Conservation (phyloP, 202 grass and related monocot species). For the Cymbopogon flexuosus region DNA sequence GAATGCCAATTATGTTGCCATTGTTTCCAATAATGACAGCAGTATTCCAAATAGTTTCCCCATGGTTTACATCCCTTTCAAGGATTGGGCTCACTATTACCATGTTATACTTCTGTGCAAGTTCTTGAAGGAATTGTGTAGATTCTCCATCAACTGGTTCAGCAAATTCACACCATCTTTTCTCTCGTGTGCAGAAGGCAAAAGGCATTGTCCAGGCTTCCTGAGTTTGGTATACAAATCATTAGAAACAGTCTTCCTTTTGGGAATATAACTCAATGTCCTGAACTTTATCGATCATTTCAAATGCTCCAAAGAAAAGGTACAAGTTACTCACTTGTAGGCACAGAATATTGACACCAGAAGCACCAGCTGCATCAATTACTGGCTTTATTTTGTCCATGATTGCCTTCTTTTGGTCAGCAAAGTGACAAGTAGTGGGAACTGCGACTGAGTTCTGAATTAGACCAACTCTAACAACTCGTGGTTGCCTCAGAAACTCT, state of each 20-base stretch:
- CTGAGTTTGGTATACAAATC: slow-evolving; percentile 42
- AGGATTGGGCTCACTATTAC: slow-evolving; percentile 90
- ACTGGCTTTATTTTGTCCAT: slow-evolving; percentile 81
- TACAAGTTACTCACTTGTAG: slow-evolving; percentile 61
- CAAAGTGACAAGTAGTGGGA: slow-evolving; percentile 69
- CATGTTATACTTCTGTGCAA: slow-evolving; percentile 92
- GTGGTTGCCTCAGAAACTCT: slow-evolving; percentile 58
- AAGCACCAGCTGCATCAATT: slow-evolving; percentile 78
- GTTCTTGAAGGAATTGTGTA: slow-evolving; percentile 83
- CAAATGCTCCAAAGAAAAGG: not conserved
- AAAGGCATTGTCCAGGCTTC: slow-evolving; percentile 99
- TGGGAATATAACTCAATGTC: not conserved
- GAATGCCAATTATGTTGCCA: slow-evolving; percentile 92
- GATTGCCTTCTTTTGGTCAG: slow-evolving; percentile 84
- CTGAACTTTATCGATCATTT: not conserved
- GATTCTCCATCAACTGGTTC: slow-evolving; percentile 81
- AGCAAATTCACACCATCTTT: slow-evolving; percentile 97
- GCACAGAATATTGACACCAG: slow-evolving; percentile 90
- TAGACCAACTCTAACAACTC: slow-evolving; percentile 75
- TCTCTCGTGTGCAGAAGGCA: slow-evolving; percentile 96
- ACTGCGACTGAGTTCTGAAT: slow-evolving; percentile 84
- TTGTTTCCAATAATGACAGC: slow-evolving; percentile 89
- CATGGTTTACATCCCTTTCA: slow-evolving; percentile 93
- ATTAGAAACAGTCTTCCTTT: slow-evolving; percentile 19
- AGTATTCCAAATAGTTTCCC: slow-evolving; percentile 94